Percentiles rank a stretch among this genome's conserved stretches.
Evolutionary conservation across 805 yeast species (phyloP).

Genomic region (Suhomyces pyralidae): DNA sequence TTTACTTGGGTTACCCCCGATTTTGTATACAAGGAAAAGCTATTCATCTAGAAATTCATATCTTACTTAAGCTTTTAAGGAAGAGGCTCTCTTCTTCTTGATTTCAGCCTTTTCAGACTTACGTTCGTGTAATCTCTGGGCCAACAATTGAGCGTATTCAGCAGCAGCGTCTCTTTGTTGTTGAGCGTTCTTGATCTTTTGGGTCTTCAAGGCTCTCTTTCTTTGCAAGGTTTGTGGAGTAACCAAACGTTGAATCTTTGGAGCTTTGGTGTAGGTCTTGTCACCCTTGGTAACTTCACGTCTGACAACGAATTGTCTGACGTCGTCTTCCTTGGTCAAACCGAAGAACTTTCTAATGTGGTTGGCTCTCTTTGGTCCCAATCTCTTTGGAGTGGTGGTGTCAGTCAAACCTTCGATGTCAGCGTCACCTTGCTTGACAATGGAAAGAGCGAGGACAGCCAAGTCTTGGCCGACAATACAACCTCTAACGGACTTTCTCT

Average conservation of each 20-base stretch:
- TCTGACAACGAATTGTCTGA: constrained; percentile 83
- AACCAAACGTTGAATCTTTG: constrained; percentile 98
- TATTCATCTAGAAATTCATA: constrained; percentile 4
- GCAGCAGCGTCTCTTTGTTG: constrained; percentile 99
- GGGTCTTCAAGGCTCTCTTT: constrained; percentile 94
- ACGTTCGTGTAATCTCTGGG: constrained; percentile 97
- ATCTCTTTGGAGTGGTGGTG: constrained; percentile 93
- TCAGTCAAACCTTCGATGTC: constrained; percentile 97
- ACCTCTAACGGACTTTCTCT: constrained; percentile 99
- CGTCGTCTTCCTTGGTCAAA: constrained; percentile 91
- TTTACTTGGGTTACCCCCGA: constrained; percentile 2
- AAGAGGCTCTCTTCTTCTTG: constrained; percentile 99
- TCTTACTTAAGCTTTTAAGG: constrained; percentile 75
- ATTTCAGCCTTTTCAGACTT: constrained; percentile 98
- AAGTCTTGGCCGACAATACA: constrained; percentile 97
- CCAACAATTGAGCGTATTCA: constrained; percentile 98
- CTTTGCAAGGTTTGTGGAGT: constrained; percentile 99
- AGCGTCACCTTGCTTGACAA: constrained; percentile 95
- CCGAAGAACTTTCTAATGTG: constrained; percentile 99
- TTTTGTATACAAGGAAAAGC: constrained; percentile 1
- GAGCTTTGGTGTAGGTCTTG: constrained; percentile 98
- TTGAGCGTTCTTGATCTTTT: constrained; percentile 95
- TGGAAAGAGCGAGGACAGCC: constrained; percentile 88
- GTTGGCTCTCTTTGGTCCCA: constrained; percentile 99
- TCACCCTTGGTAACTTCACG: constrained; percentile 98